Conservation (phyloP, 2,329 filamentous ascomycete genomes). For the Purpureocillium lavendulum region DNA sequence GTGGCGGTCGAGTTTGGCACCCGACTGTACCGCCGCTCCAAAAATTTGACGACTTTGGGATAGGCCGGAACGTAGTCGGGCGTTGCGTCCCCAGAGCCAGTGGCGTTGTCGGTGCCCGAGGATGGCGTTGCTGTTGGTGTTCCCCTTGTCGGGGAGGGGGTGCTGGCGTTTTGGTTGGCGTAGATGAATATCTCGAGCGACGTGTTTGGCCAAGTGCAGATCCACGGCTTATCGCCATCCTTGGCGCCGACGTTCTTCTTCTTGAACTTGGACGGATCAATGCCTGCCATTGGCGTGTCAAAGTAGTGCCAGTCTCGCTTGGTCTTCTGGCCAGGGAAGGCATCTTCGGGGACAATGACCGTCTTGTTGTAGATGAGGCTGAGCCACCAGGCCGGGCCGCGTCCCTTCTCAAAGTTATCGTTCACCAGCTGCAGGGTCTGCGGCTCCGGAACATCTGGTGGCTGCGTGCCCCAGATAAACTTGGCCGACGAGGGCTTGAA, state of each 20-base stretch:
- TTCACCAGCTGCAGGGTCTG: constrained; percentile 37
- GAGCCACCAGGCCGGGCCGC: constrained; percentile 49
- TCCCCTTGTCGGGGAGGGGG: not conserved
- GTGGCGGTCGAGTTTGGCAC: constrained; percentile 25
- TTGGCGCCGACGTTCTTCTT: constrained; percentile 19
- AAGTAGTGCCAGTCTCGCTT: constrained; percentile 17
- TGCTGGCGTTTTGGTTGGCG: constrained; percentile 39
- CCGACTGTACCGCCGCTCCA: constrained; percentile 40
- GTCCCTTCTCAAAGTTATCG: constrained; percentile 37
- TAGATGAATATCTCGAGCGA: constrained; percentile 50
- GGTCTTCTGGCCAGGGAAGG: constrained; percentile 18
- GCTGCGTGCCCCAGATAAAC: constrained; percentile 46
- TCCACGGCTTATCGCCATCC: constrained; percentile 46
- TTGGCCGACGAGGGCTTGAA: constrained; percentile 28
- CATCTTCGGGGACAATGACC: constrained; percentile 39
- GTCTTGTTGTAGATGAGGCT: constrained; percentile 46
- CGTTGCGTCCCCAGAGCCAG: constrained; percentile 3
- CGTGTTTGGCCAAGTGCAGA: constrained; percentile 50
- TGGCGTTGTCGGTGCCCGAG: constrained; percentile 8
- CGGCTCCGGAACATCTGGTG: constrained; percentile 32
- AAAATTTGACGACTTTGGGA: constrained; percentile 44
- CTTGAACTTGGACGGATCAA: constrained; percentile 17
- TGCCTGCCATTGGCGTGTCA: constrained; percentile 7
- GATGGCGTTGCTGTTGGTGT: constrained; percentile 4
- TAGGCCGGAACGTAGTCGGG: constrained; percentile 26